Percentiles rank a stretch among this genome's conserved stretches.
Conservation (phyloP, 495 filamentous ascomycete genomes). For the Aspergillus ellipticus region DNA sequence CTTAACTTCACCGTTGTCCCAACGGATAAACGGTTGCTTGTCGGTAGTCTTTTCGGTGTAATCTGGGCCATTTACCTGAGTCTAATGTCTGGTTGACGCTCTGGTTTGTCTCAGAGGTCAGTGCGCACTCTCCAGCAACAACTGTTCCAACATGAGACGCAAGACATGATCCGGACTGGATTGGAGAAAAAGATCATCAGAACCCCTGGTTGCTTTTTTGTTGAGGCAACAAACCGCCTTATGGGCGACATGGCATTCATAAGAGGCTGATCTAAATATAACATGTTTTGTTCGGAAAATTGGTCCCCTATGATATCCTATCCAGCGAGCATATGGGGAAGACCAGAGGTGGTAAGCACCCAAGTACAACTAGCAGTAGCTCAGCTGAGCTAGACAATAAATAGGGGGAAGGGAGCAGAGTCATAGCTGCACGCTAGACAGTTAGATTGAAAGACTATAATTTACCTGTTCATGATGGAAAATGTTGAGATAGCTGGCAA, state of each 20-base stretch:
- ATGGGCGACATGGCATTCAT: no score
- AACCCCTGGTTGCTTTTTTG: no score
- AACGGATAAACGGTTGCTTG: slow-evolving; percentile 62
- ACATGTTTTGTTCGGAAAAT: no score
- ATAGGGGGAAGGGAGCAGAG: not conserved
- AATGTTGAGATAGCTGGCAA: not conserved
- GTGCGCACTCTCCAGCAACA: no score
- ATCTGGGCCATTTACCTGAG: slow-evolving; percentile 82
- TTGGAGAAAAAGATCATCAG: no score
- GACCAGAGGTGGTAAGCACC: not conserved
- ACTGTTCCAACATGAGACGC: no score
- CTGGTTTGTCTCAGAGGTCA: not conserved
- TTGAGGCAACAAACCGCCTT: no score
- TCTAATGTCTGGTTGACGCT: slow-evolving; percentile 41
- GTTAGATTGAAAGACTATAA: not conserved
- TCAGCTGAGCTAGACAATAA: not conserved
- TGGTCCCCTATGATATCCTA: no score
- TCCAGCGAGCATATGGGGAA: no score
- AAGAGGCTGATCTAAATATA: no score
- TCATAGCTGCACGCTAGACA: not conserved
- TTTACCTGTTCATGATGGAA: no score
- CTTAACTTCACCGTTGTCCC: slow-evolving; percentile 73
- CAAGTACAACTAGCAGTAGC: not conserved
- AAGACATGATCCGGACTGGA: no score
- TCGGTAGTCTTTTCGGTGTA: slow-evolving; percentile 69